Percentiles rank a stretch among this genome's conserved stretches.
phyloP scores from a whole-genome alignment of 1,284 basidiomycete species.

The Trichosporon ovoides region DNA sequence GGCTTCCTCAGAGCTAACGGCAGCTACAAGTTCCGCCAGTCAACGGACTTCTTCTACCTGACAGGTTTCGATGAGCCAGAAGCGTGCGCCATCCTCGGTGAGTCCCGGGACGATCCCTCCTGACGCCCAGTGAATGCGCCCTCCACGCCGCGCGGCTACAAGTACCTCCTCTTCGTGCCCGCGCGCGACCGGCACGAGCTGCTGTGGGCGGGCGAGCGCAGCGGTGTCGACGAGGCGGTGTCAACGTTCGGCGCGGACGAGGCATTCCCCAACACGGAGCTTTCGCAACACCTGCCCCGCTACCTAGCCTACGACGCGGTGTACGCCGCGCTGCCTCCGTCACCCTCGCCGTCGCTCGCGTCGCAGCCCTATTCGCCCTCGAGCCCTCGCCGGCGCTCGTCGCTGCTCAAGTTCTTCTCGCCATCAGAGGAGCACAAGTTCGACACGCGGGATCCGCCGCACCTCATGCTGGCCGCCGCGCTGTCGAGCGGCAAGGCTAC shows the following conservation, averaged over 20 bases:
- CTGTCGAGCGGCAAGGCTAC: conserved; percentile 36
- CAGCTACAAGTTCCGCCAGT: conserved; percentile 92
- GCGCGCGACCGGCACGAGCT: conserved; percentile 72
- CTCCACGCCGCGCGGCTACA: conserved; percentile 70
- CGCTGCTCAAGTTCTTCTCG: conserved; percentile 45
- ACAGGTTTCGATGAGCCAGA: conserved; percentile 94
- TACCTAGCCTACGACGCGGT: conserved; percentile 35
- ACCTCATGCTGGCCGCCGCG: conserved; percentile 45
- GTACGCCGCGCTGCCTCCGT: conserved; percentile 49
- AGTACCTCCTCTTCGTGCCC: conserved; percentile 80
- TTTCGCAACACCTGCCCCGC: conserved; percentile 37
- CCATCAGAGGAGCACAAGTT: conserved; percentile 27
- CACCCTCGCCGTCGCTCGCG: conserved; percentile 38
- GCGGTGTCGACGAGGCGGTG: conserved; percentile 59
- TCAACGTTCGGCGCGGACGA: conserved; percentile 70
- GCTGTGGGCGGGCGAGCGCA: conserved; percentile 86
- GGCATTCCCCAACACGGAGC: conserved; percentile 43
- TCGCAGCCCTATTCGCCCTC: conserved; percentile 41
- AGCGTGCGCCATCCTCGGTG: conserved; percentile 76
- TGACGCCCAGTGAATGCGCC: conserved; percentile 34
- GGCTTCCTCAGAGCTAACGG: neutral
- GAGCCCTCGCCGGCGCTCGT: conserved; percentile 35
- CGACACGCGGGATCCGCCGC: conserved; percentile 38
- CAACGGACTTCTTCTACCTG: conserved; percentile 88
- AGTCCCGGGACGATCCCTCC: neutral